A percentile compares a stretch with the other conserved stretches of the same genome.
phyloP scores from a whole-genome alignment of 768 basidiomycete genomes.

The Pholiota microspora region DNA sequence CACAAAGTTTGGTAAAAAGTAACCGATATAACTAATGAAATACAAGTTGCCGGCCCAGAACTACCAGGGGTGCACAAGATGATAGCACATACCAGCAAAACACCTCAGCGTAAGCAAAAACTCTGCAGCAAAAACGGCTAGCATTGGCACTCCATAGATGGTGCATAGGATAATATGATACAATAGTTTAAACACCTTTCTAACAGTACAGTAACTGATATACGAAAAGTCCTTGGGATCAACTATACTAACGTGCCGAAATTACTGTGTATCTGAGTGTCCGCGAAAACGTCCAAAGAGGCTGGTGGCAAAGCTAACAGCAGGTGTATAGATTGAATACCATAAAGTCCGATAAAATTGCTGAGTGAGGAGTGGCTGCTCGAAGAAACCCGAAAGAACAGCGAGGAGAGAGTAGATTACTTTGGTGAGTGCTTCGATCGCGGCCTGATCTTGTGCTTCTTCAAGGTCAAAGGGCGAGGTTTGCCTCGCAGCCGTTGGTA shows the following conservation, averaged over 20 bases:
- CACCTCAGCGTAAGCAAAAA: not conserved
- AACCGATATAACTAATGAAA: not conserved
- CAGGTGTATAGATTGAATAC: not conserved
- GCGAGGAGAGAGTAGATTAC: conserved; percentile 5
- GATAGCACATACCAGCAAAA: too few relatives aligned
- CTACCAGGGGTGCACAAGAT: not conserved
- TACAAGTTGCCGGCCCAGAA: not conserved
- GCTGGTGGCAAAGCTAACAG: not conserved
- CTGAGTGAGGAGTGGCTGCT: not conserved
- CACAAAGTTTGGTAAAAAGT: not conserved
- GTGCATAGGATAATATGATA: not conserved
- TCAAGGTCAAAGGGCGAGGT: conserved; percentile 43
- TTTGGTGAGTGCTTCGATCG: conserved; percentile 42
- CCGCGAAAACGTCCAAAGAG: not conserved
- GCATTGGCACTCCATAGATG: not conserved
- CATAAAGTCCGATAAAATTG: not conserved
- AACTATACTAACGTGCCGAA: not conserved
- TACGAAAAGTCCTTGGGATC: not conserved
- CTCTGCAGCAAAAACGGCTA: too few relatives aligned
- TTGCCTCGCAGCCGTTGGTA: conserved; percentile 46
- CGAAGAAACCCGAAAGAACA: not conserved
- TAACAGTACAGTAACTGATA: not conserved
- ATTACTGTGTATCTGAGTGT: not conserved
- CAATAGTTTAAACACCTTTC: not conserved
- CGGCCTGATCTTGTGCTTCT: conserved; percentile 47